phyloP scores from a whole-genome alignment of 306 rosid genomes.

The Pyrus communis region DNA sequence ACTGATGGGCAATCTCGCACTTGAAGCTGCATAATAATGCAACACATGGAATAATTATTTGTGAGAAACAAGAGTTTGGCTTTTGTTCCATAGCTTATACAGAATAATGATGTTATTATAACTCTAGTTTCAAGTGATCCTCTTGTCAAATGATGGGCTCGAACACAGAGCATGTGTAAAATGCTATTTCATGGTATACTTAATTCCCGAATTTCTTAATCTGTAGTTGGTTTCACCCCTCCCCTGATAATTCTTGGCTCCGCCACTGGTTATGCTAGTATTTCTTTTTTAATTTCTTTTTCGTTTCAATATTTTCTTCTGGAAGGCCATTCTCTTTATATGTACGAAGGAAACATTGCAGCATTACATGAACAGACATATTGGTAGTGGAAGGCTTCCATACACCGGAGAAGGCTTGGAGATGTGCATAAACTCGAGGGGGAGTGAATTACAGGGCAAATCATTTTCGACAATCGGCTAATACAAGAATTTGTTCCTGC shows the following conservation, averaged over 20 bases:
- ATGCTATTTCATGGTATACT: neutral
- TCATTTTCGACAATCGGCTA: no score
- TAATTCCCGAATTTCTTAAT: neutral
- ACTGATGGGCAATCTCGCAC: conserved; percentile 60
- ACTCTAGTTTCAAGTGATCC: neutral
- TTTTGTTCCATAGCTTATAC: neutral
- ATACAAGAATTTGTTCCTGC: no score
- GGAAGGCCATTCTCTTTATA: neutral
- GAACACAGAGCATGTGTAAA: neutral
- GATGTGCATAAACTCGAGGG: no score
- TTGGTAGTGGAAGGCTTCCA: neutral
- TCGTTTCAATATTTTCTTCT: neutral
- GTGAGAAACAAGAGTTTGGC: neutral
- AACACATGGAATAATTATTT: neutral
- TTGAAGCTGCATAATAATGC: conserved; percentile 39
- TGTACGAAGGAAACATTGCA: neutral
- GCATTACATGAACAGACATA: neutral
- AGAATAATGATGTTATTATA: no score
- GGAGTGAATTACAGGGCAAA: no score
- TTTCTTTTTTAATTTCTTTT: no score
- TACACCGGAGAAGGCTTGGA: no score
- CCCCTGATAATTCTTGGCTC: no score
- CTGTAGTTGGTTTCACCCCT: neutral
- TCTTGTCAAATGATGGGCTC: neutral
- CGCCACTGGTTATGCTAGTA: neutral